Conservation (phyloP, 768 basidiomycete genomes). For the Suillus subalutaceus region DNA sequence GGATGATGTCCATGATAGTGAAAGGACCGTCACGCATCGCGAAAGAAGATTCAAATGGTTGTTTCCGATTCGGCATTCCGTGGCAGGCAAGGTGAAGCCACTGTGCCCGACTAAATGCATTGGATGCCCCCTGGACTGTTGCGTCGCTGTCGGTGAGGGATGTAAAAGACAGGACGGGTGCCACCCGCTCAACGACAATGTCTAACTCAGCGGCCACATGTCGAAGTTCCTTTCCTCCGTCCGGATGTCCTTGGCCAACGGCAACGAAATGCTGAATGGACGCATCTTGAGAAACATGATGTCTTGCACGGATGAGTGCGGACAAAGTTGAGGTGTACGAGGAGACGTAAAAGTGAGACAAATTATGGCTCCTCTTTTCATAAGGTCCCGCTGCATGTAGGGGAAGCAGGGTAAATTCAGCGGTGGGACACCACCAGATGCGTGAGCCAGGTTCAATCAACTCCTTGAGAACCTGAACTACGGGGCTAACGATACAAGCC, state of each 20-base stretch:
- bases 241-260: conserved; percentile 10
- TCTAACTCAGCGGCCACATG: not conserved
- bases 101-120: not conserved
- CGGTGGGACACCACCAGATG: conserved; percentile 19
- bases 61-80: conserved; percentile 8
- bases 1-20: conserved; percentile 8
- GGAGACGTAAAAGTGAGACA: not conserved
- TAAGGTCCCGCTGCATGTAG: not conserved
- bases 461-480: conserved; percentile 4
- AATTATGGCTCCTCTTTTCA: not conserved
- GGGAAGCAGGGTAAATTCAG: conserved; percentile 13
- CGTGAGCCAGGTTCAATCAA: not conserved
- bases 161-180: not conserved
- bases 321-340: not conserved
- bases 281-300: not conserved
- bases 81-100: conserved; percentile 28
- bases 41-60: conserved; percentile 18
- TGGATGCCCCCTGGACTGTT: not conserved
- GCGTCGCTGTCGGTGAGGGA: not conserved
- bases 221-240: not conserved
- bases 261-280: not conserved
- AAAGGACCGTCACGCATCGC: conserved; percentile 6
- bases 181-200: not conserved
- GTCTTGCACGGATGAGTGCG: not conserved
- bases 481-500: conserved; percentile 3